A percentile compares a stretch with the other conserved stretches of the same genome.
Conservation (phyloP, 2,329 filamentous ascomycete species). For the Pestalotiopsis sp. region DNA sequence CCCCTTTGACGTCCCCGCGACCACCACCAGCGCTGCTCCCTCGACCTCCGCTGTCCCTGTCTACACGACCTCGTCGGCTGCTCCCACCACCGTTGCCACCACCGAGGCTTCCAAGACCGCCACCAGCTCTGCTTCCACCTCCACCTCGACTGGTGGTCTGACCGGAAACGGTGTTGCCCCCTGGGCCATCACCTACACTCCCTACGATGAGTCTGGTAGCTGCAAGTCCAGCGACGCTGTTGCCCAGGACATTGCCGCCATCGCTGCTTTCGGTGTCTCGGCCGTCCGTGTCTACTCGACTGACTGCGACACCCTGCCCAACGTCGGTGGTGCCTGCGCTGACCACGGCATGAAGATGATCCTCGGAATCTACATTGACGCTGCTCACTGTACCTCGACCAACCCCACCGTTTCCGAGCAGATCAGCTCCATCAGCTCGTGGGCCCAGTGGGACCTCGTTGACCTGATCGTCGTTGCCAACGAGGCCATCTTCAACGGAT, state of each 20-base stretch:
- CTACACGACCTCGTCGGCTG: slow-evolving; percentile 17
- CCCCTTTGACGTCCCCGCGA: slow-evolving; percentile 52
- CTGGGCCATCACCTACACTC: slow-evolving; percentile 80
- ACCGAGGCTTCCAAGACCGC: slow-evolving; percentile 25
- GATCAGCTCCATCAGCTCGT: slow-evolving; percentile 69
- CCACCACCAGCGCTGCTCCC: slow-evolving; percentile 28
- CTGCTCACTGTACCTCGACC: slow-evolving; percentile 56
- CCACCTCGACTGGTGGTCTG: slow-evolving; percentile 31
- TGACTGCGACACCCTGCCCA: slow-evolving; percentile 80
- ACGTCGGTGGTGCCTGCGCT: slow-evolving; percentile 69
- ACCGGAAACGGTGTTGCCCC: slow-evolving; percentile 43
- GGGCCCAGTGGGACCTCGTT: slow-evolving; percentile 74
- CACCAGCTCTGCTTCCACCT: slow-evolving; percentile 19
- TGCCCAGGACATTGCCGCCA: slow-evolving; percentile 57
- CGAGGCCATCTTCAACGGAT: slow-evolving; percentile 80
- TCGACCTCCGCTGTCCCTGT: slow-evolving; percentile 18
- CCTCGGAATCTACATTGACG: slow-evolving; percentile 82
- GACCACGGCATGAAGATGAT: slow-evolving; percentile 75
- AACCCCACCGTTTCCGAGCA: slow-evolving; percentile 68
- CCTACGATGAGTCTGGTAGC: slow-evolving; percentile 58
- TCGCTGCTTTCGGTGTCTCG: slow-evolving; percentile 67
- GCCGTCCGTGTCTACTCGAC: slow-evolving; percentile 84
- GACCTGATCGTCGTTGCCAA: slow-evolving; percentile 86
- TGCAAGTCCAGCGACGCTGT: slow-evolving; percentile 68
- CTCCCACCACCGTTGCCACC: slow-evolving; percentile 20